Evolutionary conservation across 768 basidiomycete species (phyloP), one percentile per base, ranked within the genome.

Genomic region (Panaeolus papilionaceus): DNA sequence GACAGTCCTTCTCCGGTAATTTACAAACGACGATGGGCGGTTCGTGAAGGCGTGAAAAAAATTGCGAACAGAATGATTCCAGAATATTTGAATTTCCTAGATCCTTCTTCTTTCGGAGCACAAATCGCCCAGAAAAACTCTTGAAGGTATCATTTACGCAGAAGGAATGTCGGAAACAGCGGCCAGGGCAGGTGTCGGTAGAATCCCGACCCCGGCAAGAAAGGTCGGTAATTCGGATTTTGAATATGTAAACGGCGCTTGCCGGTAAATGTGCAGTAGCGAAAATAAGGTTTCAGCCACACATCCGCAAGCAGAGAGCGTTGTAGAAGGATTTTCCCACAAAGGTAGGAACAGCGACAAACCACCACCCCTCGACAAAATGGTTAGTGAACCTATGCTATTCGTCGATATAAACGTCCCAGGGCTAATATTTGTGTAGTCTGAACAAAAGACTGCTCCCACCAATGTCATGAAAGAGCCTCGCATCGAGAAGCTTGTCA

Each of bases 401-500:
- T 64, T 69, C 66, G 61, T 28, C 18, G 58, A 61, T 54, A 10
- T 33, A 38, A 39, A 63, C 49, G 45, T 64, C 33, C 38, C 47
- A 33, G 16, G 38, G 49, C 33, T 62, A 12, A 20, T 62, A 37
- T 23, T 40, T 23, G 4, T 68, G 4, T 70, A 95, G 94, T 92
- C 94, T 81, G 94, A 95, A 77, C 87, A 90, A 84, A 94, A 94
- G 83, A 91, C 92, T 71, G 83, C 92, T 75, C 93, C 94, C 76
- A 88, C 88, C 75, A 97, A 98, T 88, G 89, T 91, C 79, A 95
- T 96, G 95, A 93, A 89, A 86, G 97, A 99, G 85, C 92, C 94
- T 74, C 88, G 89, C 73, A 95, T 98, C 82, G 96, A 98, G 84
- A 99, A 99, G 88, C 91, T 99, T 79, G 95, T 97, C 84, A 96